Evolutionary conservation across 2,329 filamentous ascomycete genomes (phyloP).

Genomic region (Septoria linicola): DNA sequence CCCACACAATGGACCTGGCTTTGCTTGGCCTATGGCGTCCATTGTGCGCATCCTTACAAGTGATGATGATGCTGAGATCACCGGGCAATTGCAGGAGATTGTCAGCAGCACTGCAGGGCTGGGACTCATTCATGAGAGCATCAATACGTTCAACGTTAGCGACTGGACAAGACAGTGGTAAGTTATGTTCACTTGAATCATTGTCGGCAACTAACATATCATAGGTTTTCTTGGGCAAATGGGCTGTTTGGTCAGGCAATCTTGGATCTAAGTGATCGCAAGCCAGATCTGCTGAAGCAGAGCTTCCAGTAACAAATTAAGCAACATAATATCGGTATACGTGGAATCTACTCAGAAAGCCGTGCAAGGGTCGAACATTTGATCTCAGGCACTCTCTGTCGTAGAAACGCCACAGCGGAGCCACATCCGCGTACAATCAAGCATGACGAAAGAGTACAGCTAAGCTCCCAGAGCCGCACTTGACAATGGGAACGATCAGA

Average conservation of each 20-base stretch:
- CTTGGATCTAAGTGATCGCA: conserved; percentile 26
- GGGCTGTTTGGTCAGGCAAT: conserved; percentile 28
- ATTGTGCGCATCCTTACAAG: conserved; percentile 54
- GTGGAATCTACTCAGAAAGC: no score
- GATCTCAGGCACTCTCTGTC: no score
- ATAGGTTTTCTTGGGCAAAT: conserved; percentile 52
- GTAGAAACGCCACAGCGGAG: no score
- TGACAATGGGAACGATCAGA: no score
- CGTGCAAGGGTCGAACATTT: no score
- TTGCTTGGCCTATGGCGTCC: conserved; percentile 53
- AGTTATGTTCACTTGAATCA: conserved; percentile 2
- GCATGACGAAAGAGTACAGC: no score
- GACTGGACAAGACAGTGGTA: conserved; percentile 53
- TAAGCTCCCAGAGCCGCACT: no score
- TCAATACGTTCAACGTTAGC: conserved; percentile 49
- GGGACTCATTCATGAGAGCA: conserved; percentile 54
- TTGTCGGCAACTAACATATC: background rate
- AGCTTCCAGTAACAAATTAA: conserved; percentile 40
- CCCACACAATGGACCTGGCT: conserved; percentile 48
- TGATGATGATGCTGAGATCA: conserved; percentile 49
- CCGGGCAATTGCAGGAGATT: conserved; percentile 45
- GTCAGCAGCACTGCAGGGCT: conserved; percentile 50
- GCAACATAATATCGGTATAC: no score
- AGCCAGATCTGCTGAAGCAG: conserved; percentile 38
- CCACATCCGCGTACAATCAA: no score